Evolutionary conservation across 768 basidiomycete species (phyloP).

Genomic region (Butyriboletus loyo): DNA sequence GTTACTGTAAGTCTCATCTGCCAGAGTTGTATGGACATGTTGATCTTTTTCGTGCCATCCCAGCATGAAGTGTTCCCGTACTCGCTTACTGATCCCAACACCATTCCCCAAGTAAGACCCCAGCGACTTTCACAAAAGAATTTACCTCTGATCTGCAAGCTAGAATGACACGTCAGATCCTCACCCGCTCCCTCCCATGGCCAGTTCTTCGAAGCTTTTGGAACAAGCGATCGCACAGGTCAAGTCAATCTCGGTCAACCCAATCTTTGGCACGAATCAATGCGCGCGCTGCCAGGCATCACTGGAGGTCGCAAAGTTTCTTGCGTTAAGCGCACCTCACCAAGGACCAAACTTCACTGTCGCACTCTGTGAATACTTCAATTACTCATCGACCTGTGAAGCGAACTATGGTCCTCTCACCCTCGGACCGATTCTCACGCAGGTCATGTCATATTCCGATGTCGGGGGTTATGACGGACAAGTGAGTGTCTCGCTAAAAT

Average conservation of each 20-base stretch:
- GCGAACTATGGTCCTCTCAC: conserved; percentile 44
- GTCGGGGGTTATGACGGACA: conserved; percentile 73
- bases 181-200: conserved; percentile 60
- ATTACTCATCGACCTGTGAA: conserved; percentile 50
- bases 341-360: conserved; percentile 57
- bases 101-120: conserved; percentile 45
- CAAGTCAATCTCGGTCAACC: conserved; percentile 50
- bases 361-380: conserved; percentile 57
- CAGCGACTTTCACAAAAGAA: not conserved
- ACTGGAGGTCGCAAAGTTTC: conserved; percentile 62
- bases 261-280: conserved; percentile 48
- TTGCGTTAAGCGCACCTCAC: conserved; percentile 60
- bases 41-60: conserved; percentile 4
- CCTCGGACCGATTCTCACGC: conserved; percentile 62
- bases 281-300: conserved; percentile 62
- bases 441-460: conserved; percentile 69
- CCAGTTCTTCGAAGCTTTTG: conserved; percentile 45
- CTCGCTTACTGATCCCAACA: conserved; percentile 59
- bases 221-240: conserved; percentile 55
- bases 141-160: not conserved
- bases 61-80: conserved; percentile 60
- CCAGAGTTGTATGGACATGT: not conserved
- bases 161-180: conserved; percentile 60
- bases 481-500: conserved; percentile 32
- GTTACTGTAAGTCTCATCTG: conserved; percentile 44